These are phyloP conservation scores for Entophlyctis helioformis DNA, from an alignment of 192 early-diverging fungal species.

Conservation along the genomic window DNA sequence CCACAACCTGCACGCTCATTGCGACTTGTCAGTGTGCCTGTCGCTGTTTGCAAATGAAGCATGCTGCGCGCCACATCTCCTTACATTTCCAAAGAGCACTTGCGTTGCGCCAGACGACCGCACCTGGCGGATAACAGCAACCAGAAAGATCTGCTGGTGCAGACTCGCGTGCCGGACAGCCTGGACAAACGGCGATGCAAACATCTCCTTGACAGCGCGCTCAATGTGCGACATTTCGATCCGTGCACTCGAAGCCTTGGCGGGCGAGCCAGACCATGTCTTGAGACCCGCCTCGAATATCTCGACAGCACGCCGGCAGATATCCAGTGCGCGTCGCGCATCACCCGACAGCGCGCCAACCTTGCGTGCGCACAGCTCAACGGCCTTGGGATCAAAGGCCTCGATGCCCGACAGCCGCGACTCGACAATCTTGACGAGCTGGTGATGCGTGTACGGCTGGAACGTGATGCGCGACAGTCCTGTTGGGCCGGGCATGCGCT, in stretches of 20 bases:
- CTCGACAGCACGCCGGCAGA: conserved; percentile 60
- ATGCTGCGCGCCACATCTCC: too few relatives aligned
- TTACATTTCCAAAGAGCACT: conserved; percentile 61
- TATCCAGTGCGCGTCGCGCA: conserved; percentile 87
- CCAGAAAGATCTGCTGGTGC: conserved; percentile 80
- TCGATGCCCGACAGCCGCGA: conserved; percentile 61
- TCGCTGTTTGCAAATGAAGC: too few relatives aligned
- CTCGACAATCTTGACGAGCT: conserved; percentile 77
- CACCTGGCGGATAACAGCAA: conserved; percentile 50
- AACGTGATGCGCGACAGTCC: conserved; percentile 85
- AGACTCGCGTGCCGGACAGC: conserved; percentile 60
- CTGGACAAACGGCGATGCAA: conserved; percentile 58
- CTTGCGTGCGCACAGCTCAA: conserved; percentile 91
- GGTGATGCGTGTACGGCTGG: conserved; percentile 75
- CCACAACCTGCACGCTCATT: too few relatives aligned
- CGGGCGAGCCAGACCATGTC: conserved; percentile 8
- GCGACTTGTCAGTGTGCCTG: too few relatives aligned
- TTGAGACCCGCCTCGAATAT: conserved; percentile 7
- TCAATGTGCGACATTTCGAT: conserved; percentile 36
- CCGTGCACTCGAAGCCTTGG: conserved; percentile 62
- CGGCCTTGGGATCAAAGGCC: conserved; percentile 66
- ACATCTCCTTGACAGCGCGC: conserved; percentile 79
- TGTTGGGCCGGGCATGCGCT: conserved; percentile 12
- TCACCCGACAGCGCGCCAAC: conserved; percentile 94
- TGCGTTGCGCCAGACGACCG: conserved; percentile 59